phyloP scores from a whole-genome alignment of 1,284 basidiomycete genomes.

The Austroboletus novae-zelandiae region DNA sequence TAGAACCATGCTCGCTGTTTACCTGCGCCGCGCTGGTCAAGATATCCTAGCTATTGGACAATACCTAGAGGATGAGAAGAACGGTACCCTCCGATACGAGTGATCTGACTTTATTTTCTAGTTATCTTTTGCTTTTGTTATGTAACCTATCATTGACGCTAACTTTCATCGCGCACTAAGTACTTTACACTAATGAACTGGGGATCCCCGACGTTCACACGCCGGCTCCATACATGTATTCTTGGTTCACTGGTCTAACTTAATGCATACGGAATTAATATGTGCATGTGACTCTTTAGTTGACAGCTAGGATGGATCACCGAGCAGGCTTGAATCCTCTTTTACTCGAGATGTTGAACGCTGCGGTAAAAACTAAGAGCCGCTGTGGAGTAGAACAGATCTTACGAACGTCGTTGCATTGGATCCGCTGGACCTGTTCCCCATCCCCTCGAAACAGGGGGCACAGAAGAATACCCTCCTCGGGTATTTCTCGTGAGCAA shows the following conservation, averaged over 20 bases:
- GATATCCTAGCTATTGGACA: constrained; percentile 83
- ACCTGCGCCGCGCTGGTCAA: constrained; percentile 71
- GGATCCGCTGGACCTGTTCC: constrained; percentile 19
- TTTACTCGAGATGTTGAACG: constrained; percentile 26
- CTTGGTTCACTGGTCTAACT: constrained; percentile 20
- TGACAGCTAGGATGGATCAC: constrained; percentile 8
- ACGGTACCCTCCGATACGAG: constrained; percentile 54
- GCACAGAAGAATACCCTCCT: constrained; percentile 13
- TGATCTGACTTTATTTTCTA: constrained; percentile 19
- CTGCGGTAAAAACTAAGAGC: constrained; percentile 16
- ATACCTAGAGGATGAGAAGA: constrained; percentile 86
- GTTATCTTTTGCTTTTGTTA: constrained; percentile 4
- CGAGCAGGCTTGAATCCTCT: constrained; percentile 31
- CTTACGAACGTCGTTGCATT: constrained; percentile 31
- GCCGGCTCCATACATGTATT: constrained; percentile 16
- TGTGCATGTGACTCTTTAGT: background rate
- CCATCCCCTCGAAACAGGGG: constrained; percentile 26
- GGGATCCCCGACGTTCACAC: constrained; percentile 4
- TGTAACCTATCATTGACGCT: constrained; percentile 5
- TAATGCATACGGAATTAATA: constrained; percentile 15
- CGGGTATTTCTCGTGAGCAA: constrained; percentile 39
- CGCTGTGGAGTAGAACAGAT: background rate
- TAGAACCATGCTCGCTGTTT: constrained; percentile 63
- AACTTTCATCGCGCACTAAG: constrained; percentile 11
- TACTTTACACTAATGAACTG: constrained; percentile 13